phyloP scores from a whole-genome alignment of 345 rosid genomes.

The Rhizophora mangle region DNA sequence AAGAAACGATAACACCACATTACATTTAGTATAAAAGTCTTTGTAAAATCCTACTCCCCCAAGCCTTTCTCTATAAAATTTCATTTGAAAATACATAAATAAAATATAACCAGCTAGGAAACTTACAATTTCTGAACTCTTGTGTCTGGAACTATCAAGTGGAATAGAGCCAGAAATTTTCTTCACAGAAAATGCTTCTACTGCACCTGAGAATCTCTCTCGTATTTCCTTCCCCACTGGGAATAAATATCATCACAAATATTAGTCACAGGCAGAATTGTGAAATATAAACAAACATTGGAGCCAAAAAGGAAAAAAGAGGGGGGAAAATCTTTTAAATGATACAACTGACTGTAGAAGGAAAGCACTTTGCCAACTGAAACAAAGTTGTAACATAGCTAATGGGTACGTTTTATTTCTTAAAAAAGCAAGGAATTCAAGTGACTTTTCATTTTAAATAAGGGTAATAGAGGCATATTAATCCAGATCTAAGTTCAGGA shows the following conservation, averaged over 20 bases:
- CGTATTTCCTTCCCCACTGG: conserved; percentile 79
- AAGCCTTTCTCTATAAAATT: background rate
- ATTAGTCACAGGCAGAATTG: background rate
- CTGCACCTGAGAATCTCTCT: conserved; percentile 74
- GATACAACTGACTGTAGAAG: too few species aligned
- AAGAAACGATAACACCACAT: too few species aligned
- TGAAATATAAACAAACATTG: background rate
- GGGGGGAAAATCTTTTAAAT: too few species aligned
- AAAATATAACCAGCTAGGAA: background rate
- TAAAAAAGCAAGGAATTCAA: too few species aligned
- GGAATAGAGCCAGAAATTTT: conserved; percentile 52
- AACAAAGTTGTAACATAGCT: too few species aligned
- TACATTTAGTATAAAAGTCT: too few species aligned
- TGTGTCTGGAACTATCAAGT: conserved; percentile 53
- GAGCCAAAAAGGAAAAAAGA: background rate
- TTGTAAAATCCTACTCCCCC: too few species aligned
- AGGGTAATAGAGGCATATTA: background rate
- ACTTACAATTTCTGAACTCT: conserved; percentile 44
- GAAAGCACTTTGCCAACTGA: too few species aligned
- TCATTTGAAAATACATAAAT: background rate
- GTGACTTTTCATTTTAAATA: too few species aligned
- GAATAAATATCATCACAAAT: background rate
- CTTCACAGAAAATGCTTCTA: conserved; percentile 72
- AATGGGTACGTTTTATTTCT: too few species aligned
- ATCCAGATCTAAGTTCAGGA: background rate